A percentile compares a stretch with the other conserved stretches of the same genome.
Evolutionary conservation across 768 basidiomycete genomes (phyloP).

Genomic region (Chalciporus chontae): DNA sequence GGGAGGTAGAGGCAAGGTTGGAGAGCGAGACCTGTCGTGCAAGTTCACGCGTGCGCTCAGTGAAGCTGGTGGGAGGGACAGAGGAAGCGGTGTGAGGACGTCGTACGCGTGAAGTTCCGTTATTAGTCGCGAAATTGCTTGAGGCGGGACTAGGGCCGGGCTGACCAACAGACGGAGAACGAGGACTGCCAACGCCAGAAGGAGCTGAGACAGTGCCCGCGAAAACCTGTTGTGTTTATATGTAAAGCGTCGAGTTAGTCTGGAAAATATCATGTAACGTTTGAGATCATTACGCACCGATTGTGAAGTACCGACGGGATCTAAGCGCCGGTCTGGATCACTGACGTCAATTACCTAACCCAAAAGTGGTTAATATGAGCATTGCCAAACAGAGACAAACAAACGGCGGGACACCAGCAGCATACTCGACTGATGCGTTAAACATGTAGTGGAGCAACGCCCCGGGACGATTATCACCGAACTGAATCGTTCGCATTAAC

Average conservation of each 20-base stretch:
- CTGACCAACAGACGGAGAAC: background rate
- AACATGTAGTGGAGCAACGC: background rate
- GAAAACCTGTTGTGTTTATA: constrained; percentile 20
- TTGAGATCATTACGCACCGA: constrained; percentile 19
- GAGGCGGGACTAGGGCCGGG: background rate
- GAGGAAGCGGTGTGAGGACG: constrained; percentile 11
- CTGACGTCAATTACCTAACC: constrained; percentile 31
- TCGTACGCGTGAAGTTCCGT: background rate
- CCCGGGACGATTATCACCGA: constrained; percentile 24
- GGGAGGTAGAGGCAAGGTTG: background rate
- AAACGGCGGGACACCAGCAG: background rate
- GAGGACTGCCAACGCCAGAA: constrained; percentile 2
- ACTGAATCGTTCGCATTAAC: constrained; percentile 9
- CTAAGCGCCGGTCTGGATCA: constrained; percentile 9
- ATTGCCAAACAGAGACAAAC: constrained; percentile 9
- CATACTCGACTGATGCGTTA: background rate
- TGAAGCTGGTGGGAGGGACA: constrained; percentile 21
- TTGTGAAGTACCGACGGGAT: constrained; percentile 14
- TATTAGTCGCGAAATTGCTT: constrained; percentile 11
- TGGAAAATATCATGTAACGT: constrained; percentile 7
- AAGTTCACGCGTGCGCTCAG: constrained; percentile 8
- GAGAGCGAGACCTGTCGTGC: constrained; percentile 8
- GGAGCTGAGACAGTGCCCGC: background rate
- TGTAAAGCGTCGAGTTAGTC: constrained; percentile 10
- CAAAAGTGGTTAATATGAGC: constrained; percentile 9